Evolutionary conservation across 2,329 filamentous ascomycete species (phyloP), one percentile per base, ranked within the genome.

Genomic region (Fusarium sp.): DNA sequence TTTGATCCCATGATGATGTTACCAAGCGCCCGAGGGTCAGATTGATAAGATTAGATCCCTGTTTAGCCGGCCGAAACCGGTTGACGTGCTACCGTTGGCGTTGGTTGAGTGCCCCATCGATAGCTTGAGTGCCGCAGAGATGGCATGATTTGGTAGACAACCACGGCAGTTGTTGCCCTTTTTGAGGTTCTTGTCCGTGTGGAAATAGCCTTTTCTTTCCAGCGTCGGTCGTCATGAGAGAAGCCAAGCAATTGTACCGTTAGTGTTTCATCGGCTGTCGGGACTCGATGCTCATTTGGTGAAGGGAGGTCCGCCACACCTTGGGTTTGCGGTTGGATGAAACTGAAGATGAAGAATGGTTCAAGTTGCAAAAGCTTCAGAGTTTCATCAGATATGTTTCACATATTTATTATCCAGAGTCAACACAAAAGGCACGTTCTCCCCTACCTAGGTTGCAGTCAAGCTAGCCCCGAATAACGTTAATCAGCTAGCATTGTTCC

Each of bases 31-130:
- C 70, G 76, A 74, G 69, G 61, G 52, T 14, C 63, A 79, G 81
- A 82, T 82, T 82, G 81, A 82, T 82, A 81, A 82, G 81, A 82
- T 82, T 81, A 82, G 81, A 82, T 81, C 75, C 68, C 63, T 65
- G 68, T 50, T 30, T 66, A 37, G 52, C 65, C 67, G 72, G 66
- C 66, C 66, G 65, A 74, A 74, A 71, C 72, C 69, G 76, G 20
- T 65, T 62, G 40, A 60, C 43, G 63, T 61, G 52, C 47, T 32
- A 63, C 43, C 52, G 32, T 54, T 32, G 30, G 30, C 30, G 30
- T 32, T 63, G 40, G 30, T 32, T 63, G 40, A 65, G 40, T 68
- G 67, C 40, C 40, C 47, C 62, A 15, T 17, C 57, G 3, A 43
- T 17, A 22, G 30, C 56, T 59, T 59, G 25, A 62, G 37, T 62